Evolutionary conservation across 768 basidiomycete genomes (phyloP).

Genomic region (Suillus paluster): DNA sequence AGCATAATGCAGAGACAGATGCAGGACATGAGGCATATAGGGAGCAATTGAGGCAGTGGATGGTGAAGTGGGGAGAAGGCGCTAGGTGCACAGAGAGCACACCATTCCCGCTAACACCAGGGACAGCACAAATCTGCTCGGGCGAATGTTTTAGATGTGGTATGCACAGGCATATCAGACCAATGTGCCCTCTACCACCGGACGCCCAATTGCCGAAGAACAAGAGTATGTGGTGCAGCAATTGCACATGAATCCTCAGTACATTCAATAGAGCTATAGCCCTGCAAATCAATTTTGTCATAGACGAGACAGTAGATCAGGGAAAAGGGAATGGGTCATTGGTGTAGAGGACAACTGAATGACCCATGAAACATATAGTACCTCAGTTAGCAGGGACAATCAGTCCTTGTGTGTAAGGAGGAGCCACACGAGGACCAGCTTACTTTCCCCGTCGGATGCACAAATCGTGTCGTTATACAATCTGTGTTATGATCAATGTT

Average conservation of each 20-base stretch:
- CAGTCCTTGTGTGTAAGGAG: neutral
- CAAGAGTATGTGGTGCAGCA: neutral
- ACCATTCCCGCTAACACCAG: neutral
- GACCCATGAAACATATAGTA: neutral
- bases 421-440: neutral
- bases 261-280: neutral
- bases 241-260: neutral
- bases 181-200: neutral
- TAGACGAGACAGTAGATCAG: neutral
- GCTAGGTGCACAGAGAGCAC: neutral
- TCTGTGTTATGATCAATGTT: no score
- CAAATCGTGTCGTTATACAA: no score
- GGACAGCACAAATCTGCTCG: neutral
- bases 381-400: neutral
- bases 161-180: neutral
- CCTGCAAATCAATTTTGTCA: neutral
- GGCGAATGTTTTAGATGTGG: neutral
- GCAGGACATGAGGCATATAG: neutral
- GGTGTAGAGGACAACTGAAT: neutral
- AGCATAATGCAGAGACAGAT: neutral
- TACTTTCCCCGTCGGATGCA: no score
- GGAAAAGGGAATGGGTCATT: slow-evolving; percentile 1
- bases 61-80: neutral
- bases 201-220: neutral
- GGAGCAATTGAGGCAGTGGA: neutral